A percentile compares a stretch with the other conserved stretches of the same genome.
These are phyloP conservation scores for Xylariaceae sp. DNA, from an alignment of 2,329 filamentous ascomycete genomes.

Conservation along the genomic window DNA sequence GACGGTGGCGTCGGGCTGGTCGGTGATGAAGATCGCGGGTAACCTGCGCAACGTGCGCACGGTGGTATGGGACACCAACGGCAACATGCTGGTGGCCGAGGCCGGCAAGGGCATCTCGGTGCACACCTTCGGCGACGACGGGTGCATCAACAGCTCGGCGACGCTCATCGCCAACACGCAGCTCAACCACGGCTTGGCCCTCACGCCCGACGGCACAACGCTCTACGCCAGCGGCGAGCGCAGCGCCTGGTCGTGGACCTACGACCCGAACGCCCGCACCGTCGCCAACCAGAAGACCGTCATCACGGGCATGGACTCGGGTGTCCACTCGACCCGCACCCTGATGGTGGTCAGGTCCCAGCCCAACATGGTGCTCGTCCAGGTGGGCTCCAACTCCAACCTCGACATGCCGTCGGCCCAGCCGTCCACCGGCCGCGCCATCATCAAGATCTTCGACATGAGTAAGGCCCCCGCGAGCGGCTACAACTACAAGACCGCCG, in stretches of 20 bases:
- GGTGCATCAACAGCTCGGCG: conserved; percentile 26
- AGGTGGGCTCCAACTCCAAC: conserved; percentile 50
- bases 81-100: conserved; percentile 27
- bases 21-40: conserved; percentile 26
- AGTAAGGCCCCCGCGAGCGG: conserved; percentile 22
- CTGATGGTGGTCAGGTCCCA: conserved; percentile 46
- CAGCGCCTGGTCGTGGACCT: conserved; percentile 50
- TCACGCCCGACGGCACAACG: conserved; percentile 36
- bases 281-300: conserved; percentile 38
- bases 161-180: conserved; percentile 21
- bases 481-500: conserved; percentile 38
- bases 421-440: conserved; percentile 45
- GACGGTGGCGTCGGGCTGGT: conserved; percentile 24
- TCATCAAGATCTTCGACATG: conserved; percentile 45
- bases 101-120: conserved; percentile 26
- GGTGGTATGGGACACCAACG: conserved; percentile 25
- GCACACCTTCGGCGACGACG: conserved; percentile 24
- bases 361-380: conserved; percentile 49
- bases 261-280: conserved; percentile 42
- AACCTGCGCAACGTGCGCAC: conserved; percentile 25
- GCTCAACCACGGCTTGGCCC: conserved; percentile 40
- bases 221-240: conserved; percentile 42
- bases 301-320: conserved; percentile 46
- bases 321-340: conserved; percentile 53
- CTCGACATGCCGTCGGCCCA: conserved; percentile 45